Evolutionary conservation across 108 stramenopile genomes (phyloP), one percentile per base, ranked within the genome.

Genomic region (Epipyxis sp.): DNA sequence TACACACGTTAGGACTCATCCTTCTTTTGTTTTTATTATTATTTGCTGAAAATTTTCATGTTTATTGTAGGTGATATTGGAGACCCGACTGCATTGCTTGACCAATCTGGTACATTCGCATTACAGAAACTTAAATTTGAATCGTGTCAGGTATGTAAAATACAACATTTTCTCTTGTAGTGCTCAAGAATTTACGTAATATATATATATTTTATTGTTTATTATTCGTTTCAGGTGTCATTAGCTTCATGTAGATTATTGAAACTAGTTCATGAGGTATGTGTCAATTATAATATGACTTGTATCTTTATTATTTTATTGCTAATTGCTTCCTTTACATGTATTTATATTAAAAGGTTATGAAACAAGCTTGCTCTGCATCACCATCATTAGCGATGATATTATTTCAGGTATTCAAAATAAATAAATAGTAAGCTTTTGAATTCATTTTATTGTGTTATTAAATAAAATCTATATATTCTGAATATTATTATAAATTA

Each of bases 191-290:
- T 13, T 20, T 20, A 13, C 46, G 46, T 20, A 13, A 50, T 50
- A 20, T 50, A 20, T 50, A 13, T 50, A 6, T 20, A 50, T 13
- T 6, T 50, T 50, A 50, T 20, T 13, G 6, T 50, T 50, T 50
- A 20, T n/a, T n/a, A 50, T 20, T 13, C 46, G 20, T 50, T 6
- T 50, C 46, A 50, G 20, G 25, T 74, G 10, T 74, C 71, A 43
- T 13, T 74, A 6, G 34, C 6, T 27, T 13, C 71, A 37, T 74
- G 71, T 39, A 27, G 71, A 27, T 57, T 74, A 32, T 6, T 74
- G 46, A 74, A 74, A 42, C 34, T 35, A 10, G 71, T 74, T 3
- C 71, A 74, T 74, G 71, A 74, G 32, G 34, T n/a, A n/a, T n/a
- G n/a, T n/a, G n/a, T n/a, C n/a, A n/a, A n/a, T n/a, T n/a, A n/a